phyloP scores from a whole-genome alignment of 768 basidiomycete genomes.

The Lactarius tabidus region DNA sequence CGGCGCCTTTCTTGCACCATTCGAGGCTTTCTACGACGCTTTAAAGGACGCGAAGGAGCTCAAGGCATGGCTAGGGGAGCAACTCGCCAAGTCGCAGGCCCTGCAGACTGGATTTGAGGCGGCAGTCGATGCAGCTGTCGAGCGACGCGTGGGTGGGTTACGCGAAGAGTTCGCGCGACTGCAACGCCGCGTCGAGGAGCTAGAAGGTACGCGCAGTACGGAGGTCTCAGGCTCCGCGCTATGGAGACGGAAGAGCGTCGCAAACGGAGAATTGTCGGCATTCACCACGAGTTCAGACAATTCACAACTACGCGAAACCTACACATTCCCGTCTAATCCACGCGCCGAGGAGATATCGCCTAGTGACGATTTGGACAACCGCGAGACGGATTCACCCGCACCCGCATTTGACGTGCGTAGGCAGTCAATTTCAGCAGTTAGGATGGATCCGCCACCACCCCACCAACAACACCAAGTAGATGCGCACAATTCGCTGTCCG shows the following conservation, averaged over 20 bases:
- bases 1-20: conserved; percentile 75
- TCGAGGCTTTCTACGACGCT: conserved; percentile 81
- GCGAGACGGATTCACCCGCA: conserved; percentile 43
- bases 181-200: conserved; percentile 60
- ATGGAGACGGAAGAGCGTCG: conserved; percentile 27
- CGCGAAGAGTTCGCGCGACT: conserved; percentile 58
- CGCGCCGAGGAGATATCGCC: conserved; percentile 8
- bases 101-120: conserved; percentile 56
- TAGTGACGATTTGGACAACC: conserved; percentile 11
- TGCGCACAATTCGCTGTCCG: conserved; percentile 1
- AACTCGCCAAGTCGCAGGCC: conserved; percentile 59
- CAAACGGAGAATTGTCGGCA: conserved; percentile 21
- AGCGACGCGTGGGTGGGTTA: conserved; percentile 55
- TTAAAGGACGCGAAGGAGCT: conserved; percentile 76
- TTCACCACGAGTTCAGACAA: conserved; percentile 2
- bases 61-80: conserved; percentile 71
- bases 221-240: background rate
- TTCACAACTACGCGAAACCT: conserved; percentile 18
- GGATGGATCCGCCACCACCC: conserved; percentile 41
- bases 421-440: conserved; percentile 46
- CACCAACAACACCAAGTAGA: conserved; percentile 26
- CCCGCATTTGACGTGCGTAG: conserved; percentile 47
- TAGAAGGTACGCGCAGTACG: conserved; percentile 47
- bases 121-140: conserved; percentile 55
- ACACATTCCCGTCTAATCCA: conserved; percentile 23